phyloP scores from a whole-genome alignment of 2,329 filamentous ascomycete species.

The Colletotrichum neosansevieriae region DNA sequence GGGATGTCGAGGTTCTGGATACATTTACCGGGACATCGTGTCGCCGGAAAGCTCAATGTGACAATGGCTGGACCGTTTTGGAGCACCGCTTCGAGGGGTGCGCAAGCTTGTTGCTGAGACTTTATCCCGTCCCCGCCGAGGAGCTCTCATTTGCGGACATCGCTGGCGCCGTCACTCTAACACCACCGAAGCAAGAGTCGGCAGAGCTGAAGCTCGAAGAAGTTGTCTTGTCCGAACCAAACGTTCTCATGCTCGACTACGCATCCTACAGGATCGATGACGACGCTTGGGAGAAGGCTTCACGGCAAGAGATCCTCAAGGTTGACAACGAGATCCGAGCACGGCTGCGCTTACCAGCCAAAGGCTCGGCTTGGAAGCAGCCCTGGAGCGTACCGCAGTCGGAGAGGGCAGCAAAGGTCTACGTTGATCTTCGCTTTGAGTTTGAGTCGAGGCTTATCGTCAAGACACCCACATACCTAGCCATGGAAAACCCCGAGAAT shows the following conservation, averaged over 20 bases:
- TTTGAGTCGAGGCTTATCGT: slow-evolving; percentile 43
- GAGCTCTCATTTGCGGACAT: slow-evolving; percentile 1
- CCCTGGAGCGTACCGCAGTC: slow-evolving; percentile 44
- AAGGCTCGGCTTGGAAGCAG: slow-evolving; percentile 45
- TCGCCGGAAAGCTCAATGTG: slow-evolving; percentile 13
- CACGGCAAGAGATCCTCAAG: slow-evolving; percentile 44
- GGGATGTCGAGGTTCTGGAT: slow-evolving; percentile 46
- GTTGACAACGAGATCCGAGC: slow-evolving; percentile 48
- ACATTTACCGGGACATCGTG: slow-evolving; percentile 44
- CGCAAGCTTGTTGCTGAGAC: slow-evolving; percentile 45
- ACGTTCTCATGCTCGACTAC: slow-evolving; percentile 48
- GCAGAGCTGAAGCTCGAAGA: slow-evolving; percentile 25
- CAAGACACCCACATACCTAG: slow-evolving; percentile 38
- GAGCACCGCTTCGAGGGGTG: slow-evolving; percentile 47
- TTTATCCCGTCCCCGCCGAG: slow-evolving; percentile 21
- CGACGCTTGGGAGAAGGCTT: slow-evolving; percentile 40
- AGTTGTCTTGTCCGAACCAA: slow-evolving; percentile 45
- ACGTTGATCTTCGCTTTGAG: slow-evolving; percentile 44
- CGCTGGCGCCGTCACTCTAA: background rate
- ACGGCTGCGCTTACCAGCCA: slow-evolving; percentile 43
- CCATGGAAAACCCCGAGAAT: slow-evolving; percentile 45
- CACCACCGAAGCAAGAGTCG: background rate
- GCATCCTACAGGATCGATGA: slow-evolving; percentile 45
- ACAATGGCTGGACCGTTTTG: slow-evolving; percentile 44
- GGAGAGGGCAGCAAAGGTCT: slow-evolving; percentile 41